These are phyloP conservation scores for Leptographium flavum DNA, from an alignment of 2,329 filamentous ascomycete genomes.

Conservation along the genomic window DNA sequence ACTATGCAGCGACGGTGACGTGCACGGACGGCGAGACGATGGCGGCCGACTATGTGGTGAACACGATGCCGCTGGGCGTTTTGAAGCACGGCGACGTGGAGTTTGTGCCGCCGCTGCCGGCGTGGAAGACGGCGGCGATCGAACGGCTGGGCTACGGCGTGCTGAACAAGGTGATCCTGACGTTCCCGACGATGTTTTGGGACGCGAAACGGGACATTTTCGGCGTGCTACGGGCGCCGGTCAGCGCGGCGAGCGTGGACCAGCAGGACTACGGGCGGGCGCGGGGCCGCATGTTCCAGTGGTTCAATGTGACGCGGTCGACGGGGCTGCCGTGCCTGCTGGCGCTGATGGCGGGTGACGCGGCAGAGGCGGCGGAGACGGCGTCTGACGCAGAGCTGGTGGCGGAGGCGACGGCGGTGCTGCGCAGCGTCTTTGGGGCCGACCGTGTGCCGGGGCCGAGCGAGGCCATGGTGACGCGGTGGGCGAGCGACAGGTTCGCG, in stretches of 20 bases:
- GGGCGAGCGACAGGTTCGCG: conserved; percentile 85
- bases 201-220: conserved; percentile 84
- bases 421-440: conserved; percentile 60
- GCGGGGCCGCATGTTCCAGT: conserved; percentile 89
- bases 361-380: conserved; percentile 75
- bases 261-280: conserved; percentile 67
- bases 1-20: conserved; percentile 34
- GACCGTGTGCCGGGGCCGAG: conserved; percentile 56
- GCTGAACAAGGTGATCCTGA: conserved; percentile 86
- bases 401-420: conserved; percentile 62
- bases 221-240: conserved; percentile 68
- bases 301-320: conserved; percentile 90
- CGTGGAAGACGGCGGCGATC: conserved; percentile 73
- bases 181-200: conserved; percentile 87
- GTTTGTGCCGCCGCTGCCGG: conserved; percentile 85
- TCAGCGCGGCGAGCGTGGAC: conserved; percentile 52
- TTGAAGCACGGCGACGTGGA: conserved; percentile 67
- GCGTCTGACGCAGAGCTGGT: conserved; percentile 64
- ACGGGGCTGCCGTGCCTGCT: conserved; percentile 78
- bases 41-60: conserved; percentile 80
- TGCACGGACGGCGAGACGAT: conserved; percentile 66
- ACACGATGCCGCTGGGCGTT: conserved; percentile 81
- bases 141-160: conserved; percentile 79
- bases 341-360: conserved; percentile 89
- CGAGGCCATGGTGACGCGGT: conserved; percentile 82